A percentile compares a stretch with the other conserved stretches of the same genome.
These are phyloP conservation scores for Graphilbum ipis-grandicollis DNA, from an alignment of 2,329 filamentous ascomycete genomes.

Conservation along the genomic window DNA sequence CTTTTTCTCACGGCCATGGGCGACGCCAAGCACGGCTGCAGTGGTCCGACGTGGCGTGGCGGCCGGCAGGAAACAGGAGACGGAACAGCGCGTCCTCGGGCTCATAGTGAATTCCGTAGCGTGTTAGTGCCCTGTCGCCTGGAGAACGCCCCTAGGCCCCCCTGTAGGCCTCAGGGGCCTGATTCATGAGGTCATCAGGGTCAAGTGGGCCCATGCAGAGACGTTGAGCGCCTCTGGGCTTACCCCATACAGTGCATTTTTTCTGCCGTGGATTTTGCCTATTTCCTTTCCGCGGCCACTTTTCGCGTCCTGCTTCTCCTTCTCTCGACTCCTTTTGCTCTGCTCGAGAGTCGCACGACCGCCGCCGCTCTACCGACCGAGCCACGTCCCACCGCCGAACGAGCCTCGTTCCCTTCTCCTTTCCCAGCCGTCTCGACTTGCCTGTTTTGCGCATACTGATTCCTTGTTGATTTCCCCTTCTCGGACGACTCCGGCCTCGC, in stretches of 20 bases:
- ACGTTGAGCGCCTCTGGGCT: too few species aligned
- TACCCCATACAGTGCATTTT: too few species aligned
- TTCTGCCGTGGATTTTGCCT: neutral
- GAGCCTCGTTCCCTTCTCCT: constrained; percentile 2
- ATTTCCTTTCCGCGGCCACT: neutral
- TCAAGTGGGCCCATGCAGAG: too few species aligned
- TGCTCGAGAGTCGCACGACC: constrained; percentile 7
- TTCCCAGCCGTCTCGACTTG: neutral
- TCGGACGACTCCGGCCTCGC: neutral
- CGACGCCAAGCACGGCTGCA: constrained; percentile 1
- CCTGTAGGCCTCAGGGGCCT: too few species aligned
- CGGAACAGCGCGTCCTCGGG: too few species aligned
- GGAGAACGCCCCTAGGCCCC: too few species aligned
- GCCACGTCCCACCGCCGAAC: constrained; percentile 6
- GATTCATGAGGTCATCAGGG: too few species aligned
- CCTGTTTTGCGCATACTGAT: neutral
- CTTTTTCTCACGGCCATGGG: too few species aligned
- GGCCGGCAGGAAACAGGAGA: constrained; percentile 1
- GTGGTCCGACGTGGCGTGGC: constrained; percentile 6
- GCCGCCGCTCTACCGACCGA: constrained; percentile 5
- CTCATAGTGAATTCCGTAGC: too few species aligned
- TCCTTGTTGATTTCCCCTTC: neutral
- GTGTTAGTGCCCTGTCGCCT: too few species aligned
- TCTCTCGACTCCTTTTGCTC: too few species aligned
- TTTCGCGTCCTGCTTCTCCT: neutral